phyloP scores from a whole-genome alignment of 306 rosid species.

The Sechiopsis laciniata region DNA sequence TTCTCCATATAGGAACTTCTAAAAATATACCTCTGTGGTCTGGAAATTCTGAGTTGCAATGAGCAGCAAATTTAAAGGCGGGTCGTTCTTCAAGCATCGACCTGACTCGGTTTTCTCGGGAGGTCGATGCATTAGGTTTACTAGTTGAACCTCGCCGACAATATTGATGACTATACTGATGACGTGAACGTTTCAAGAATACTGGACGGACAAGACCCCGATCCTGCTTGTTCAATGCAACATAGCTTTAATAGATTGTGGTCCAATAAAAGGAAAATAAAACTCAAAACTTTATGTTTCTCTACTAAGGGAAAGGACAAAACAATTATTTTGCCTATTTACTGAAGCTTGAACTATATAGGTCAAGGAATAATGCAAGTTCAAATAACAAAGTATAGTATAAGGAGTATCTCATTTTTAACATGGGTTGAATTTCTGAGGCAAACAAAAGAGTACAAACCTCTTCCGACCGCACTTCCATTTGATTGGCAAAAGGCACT shows the following conservation, averaged over 20 bases:
- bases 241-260: slow-evolving; percentile 6
- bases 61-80: slow-evolving; percentile 56
- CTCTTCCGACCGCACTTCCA: slow-evolving; percentile 79
- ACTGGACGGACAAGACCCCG: slow-evolving; percentile 62
- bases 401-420: not conserved
- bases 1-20: not conserved
- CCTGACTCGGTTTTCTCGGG: slow-evolving; percentile 48
- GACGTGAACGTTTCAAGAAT: slow-evolving; percentile 72
- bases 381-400: not conserved
- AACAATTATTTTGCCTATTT: slow-evolving; percentile 16
- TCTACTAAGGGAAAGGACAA: not conserved
- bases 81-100: slow-evolving; percentile 44
- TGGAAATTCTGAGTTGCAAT: slow-evolving; percentile 38
- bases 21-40: slow-evolving; percentile 43
- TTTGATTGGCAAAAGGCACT: slow-evolving; percentile 54
- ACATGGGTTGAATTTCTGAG: not conserved
- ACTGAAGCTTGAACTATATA: not conserved
- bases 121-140: slow-evolving; percentile 53
- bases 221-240: slow-evolving; percentile 37
- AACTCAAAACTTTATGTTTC: not conserved
- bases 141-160: slow-evolving; percentile 63
- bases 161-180: slow-evolving; percentile 76
- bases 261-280: not conserved
- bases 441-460: slow-evolving; percentile 36
- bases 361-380: not conserved